Conservation (phyloP, 2,329 filamentous ascomycete genomes). For the Epichloe uncinata region DNA sequence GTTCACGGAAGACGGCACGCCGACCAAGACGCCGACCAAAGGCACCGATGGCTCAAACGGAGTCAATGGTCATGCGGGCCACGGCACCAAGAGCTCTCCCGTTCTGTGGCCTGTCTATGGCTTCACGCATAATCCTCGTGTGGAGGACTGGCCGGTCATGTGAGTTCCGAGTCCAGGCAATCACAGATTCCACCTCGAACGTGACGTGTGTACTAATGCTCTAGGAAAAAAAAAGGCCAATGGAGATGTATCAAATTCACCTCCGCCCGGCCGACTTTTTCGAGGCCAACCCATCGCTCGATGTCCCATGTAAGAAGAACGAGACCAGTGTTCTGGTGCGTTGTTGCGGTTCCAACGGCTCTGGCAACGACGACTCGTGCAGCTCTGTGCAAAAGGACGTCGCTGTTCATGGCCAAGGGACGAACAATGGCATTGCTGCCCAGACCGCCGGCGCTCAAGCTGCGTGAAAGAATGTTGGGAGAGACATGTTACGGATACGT, state of each 20-base stretch:
- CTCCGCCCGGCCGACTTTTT: conserved; percentile 31
- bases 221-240: conserved; percentile 25
- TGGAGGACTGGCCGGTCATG: conserved; percentile 39
- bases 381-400: conserved; percentile 17
- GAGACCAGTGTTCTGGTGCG: conserved; percentile 28
- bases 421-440: conserved; percentile 8
- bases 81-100: conserved; percentile 15
- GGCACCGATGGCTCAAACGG: conserved; percentile 1
- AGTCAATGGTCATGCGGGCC: background rate
- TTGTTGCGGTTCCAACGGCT: conserved; percentile 14
- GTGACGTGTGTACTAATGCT: background rate
- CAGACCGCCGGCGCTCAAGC: conserved; percentile 10
- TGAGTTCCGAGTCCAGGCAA: conserved; percentile 17
- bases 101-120: conserved; percentile 36
- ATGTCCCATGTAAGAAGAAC: conserved; percentile 26
- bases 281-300: conserved; percentile 31
- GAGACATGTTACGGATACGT: background rate
- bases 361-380: conserved; percentile 2
- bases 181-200: background rate
- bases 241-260: conserved; percentile 32
- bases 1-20: conserved; percentile 23
- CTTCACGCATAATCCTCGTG: conserved; percentile 33
- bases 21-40: conserved; percentile 8
- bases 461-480: background rate
- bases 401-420: conserved; percentile 20